A percentile compares a stretch with the other conserved stretches of the same genome.
Conservation (phyloP, 148 eudicot genomes). For the Hydrangea macrophylla region DNA sequence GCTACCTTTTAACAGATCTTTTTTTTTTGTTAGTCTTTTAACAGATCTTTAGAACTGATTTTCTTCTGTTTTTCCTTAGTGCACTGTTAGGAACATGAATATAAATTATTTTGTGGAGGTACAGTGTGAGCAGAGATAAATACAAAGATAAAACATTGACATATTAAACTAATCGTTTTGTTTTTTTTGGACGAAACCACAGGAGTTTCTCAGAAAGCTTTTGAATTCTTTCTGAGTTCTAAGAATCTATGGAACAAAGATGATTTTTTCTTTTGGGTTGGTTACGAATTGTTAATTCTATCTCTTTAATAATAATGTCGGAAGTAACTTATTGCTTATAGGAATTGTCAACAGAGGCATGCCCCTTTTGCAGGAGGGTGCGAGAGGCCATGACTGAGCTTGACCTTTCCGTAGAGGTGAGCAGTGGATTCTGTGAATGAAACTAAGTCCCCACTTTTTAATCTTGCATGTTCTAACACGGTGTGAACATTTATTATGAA, state of each 20-base stretch:
- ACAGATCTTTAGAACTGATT: too few relatives aligned
- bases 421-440: not conserved
- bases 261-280: too few relatives aligned
- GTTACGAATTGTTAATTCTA: not conserved
- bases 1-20: not conserved
- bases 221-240: not conserved
- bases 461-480: not conserved
- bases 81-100: not conserved
- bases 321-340: slow-evolving; percentile 21
- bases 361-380: slow-evolving; percentile 70
- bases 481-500: not conserved
- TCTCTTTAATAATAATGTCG: slow-evolving; percentile 1
- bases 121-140: not conserved
- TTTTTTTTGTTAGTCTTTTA: too few relatives aligned
- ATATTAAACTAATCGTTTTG: not conserved
- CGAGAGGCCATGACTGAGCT: slow-evolving; percentile 64
- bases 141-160: not conserved
- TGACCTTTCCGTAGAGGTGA: slow-evolving; percentile 54
- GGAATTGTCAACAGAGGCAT: slow-evolving; percentile 52
- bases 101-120: not conserved
- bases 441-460: not conserved
- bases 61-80: not conserved
- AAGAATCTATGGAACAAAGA: too few relatives aligned
- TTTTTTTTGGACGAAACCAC: not conserved
- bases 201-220: not conserved